Base-by-base conservation (phyloP, 140 eudicot species). In the Eryngium alpinum region DNA sequence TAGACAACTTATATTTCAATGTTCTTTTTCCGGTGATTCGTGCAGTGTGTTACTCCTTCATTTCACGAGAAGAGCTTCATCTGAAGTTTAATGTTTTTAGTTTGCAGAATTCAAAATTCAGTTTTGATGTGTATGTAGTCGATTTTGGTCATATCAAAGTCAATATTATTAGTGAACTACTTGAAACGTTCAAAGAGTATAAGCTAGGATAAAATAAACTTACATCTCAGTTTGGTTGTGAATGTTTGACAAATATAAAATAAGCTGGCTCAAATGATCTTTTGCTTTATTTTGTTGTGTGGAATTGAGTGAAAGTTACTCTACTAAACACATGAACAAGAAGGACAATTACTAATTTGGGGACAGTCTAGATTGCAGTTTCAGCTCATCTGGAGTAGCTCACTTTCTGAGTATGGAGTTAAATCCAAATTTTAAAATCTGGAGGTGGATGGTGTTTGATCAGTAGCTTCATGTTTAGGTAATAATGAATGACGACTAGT, bases 391-490 rank as follows among this genome's bases (percentile, higher is more conserved):
- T 29, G 66, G 46, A 51, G 69, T 59, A 73, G 57, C 52, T 63
- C 80, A 70, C 46, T 50, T 81, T 79, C 72, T 75, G 84, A 52
- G 67, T n/a, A 72, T 7, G 73, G 62, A 81, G 67, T 25, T 53
- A 19, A 76, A 72, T 46, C 60, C 44, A 4, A 27, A 79, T 29
- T 71, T 72, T 57, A 80, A 50, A 77, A 70, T 66, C 70, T 73
- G 67, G 75, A 43, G 67, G 78, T 69, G 22, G n/a, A 67, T 80
- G 86, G 57, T 86, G 79, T 75, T 43, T 56, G 46, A 83, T 66
- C 83, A 59, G 66, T 80, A 75, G 76, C 79, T 84, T 80, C 89
- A 82, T 88, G 89, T 86, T 66, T 77, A 79, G 75, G 77, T 80
- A 33, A 49, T 18, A 24, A 66, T 67, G 29, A 33, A 9, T 72